Evolutionary conservation across 768 basidiomycete genomes (phyloP), one percentile per base, ranked within the genome.

Genomic region (Termitomyces sp.): DNA sequence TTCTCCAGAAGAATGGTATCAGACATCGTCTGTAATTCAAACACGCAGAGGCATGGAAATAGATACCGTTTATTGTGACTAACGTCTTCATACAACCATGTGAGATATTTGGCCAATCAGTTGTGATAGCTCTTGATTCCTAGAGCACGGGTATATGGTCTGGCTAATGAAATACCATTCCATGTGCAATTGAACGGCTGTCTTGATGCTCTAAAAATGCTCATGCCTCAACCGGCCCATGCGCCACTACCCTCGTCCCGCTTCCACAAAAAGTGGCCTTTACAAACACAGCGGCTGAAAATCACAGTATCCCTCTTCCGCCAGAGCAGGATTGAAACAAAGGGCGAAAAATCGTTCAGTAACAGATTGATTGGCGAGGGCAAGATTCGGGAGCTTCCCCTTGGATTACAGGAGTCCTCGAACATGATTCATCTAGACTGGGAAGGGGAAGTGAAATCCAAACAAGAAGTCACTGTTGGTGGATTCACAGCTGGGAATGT

Each of bases 1-100:
- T 0, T 73, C 77, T 1, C 86, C 87, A 7, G 87, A 87, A 65
- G 87, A 88, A 63, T 89, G 85, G 84, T 74, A 70, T 65, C 86
- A 79, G 66, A 76, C 66, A 29, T 28, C 41, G 12, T 41, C 45
- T 26, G 10, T 24, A n/a, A 46, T 55, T 5, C n/a, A 36, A 55
- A 55, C 18, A 16, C 34, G 31, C 44, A 55, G 18, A 34, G 18
- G 34, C 18, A 55, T 34, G 10, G 54, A 37, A 4, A 18, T 37
- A 18, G 45, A 34, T 33, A 18, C 24, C 5, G 34, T 55, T 33
- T 13, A 55, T 16, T 55, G 54, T 36, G 29, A 55, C 47, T 45
- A 47, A 47, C 13, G 9, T 36, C 44, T 47, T 31, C 22, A 10
- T 34, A 13, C 15, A 12, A 10, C 16, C 16, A n/a, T 9, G 8